These are phyloP conservation scores for Lippia alba DNA, from an alignment of 305 asterid genomes.

Conservation along the genomic window DNA sequence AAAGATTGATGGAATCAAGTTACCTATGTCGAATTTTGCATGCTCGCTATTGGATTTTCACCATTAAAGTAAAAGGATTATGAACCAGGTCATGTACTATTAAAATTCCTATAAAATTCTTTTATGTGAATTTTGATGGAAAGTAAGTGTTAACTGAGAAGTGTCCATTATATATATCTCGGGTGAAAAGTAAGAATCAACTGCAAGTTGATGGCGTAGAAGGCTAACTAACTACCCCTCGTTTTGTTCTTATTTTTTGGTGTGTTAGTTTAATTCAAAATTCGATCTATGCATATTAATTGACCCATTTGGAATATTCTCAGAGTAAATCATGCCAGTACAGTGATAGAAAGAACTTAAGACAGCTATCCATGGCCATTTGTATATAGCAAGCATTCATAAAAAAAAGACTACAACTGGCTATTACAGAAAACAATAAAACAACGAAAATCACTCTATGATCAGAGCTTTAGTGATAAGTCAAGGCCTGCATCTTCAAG, in stretches of 20 bases:
- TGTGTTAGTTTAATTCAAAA: slow-evolving; percentile 3
- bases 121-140: neutral
- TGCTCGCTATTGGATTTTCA: too few relatives aligned
- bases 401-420: neutral
- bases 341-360: neutral
- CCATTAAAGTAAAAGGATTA: too few relatives aligned
- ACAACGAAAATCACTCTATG: slow-evolving; percentile 6
- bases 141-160: neutral
- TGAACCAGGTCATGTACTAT: neutral
- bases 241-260: neutral
- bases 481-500: slow-evolving; percentile 31
- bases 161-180: neutral
- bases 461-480: slow-evolving; percentile 40
- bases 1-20: neutral
- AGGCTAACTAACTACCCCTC: neutral
- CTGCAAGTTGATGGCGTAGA: neutral
- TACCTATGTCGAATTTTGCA: neutral
- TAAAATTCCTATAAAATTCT: neutral
- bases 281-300: neutral
- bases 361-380: slow-evolving; percentile 5
- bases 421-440: slow-evolving; percentile 22
- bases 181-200: neutral
- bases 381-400: slow-evolving; percentile 8
- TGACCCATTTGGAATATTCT: neutral
- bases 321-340: neutral